Percentiles rank a stretch among this genome's conserved stretches.
Evolutionary conservation across 164 flowering plant species (phyloP).

Genomic region (Annona cherimola): DNA sequence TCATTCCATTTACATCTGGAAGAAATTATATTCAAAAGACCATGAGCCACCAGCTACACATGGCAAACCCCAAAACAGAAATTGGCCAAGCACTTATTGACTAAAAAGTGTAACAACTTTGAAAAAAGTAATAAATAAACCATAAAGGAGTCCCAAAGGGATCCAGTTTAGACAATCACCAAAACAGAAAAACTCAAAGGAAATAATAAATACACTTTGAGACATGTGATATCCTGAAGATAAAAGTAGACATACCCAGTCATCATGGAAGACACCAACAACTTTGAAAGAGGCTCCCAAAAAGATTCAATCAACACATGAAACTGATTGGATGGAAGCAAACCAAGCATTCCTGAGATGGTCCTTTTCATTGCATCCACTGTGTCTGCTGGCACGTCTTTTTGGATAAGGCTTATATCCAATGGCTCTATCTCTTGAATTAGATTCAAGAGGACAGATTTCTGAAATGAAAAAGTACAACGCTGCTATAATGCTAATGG

Average conservation of each 20-base stretch:
- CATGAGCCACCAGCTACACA: not conserved
- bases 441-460: slow-evolving; percentile 44
- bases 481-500: not conserved
- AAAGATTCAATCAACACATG: slow-evolving; percentile 74
- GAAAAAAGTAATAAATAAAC: no score
- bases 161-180: not conserved
- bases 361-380: slow-evolving; percentile 91
- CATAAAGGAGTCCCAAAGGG: no score
- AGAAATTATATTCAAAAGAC: not conserved
- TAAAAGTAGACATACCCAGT: slow-evolving; percentile 54
- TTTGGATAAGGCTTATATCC: slow-evolving; percentile 76
- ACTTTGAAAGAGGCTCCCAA: slow-evolving; percentile 78
- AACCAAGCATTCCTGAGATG: slow-evolving; percentile 83
- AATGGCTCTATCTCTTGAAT: slow-evolving; percentile 82
- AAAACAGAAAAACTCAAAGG: not conserved
- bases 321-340: slow-evolving; percentile 79
- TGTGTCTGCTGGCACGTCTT: slow-evolving; percentile 70
- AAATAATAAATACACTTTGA: no score
- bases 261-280: slow-evolving; percentile 85
- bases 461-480: slow-evolving; percentile 34
- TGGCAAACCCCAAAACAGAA: not conserved
- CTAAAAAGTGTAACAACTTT: no score
- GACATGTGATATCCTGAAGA: no score
- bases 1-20: no score
- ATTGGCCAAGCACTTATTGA: no score